Conservation (phyloP, 352 stramenopile genomes). For the Phytophthora uliginosa region DNA sequence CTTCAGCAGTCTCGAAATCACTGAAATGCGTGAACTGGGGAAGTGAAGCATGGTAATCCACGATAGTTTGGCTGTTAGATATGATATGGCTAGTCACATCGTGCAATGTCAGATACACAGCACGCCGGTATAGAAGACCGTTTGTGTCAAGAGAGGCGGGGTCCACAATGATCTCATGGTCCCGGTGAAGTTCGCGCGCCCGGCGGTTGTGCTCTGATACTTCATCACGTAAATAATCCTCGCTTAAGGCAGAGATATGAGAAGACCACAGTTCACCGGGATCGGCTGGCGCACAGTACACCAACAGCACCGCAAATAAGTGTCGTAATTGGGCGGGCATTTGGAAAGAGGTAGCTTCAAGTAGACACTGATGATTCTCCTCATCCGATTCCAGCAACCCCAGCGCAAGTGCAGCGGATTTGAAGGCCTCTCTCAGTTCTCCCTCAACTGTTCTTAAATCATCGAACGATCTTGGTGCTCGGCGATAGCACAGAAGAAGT, state of each 20-base stretch:
- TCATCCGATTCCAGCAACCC: slow-evolving; percentile 4
- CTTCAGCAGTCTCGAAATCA: background rate
- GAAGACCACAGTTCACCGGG: background rate
- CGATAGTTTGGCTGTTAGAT: background rate
- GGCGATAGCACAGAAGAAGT: slow-evolving; percentile 2
- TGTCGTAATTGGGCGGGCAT: slow-evolving; percentile 11
- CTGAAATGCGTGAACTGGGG: background rate
- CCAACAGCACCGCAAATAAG: slow-evolving; percentile 12
- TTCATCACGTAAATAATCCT: background rate
- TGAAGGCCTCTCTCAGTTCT: background rate
- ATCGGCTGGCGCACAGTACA: slow-evolving; percentile 1
- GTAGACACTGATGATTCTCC: slow-evolving; percentile 9
- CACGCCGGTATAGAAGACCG: background rate
- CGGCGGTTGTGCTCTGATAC: background rate
- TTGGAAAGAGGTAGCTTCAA: slow-evolving; percentile 2
- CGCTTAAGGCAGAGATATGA: background rate
- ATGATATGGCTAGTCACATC: background rate
- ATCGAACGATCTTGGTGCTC: background rate
- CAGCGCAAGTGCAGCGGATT: background rate
- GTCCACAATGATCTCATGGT: background rate
- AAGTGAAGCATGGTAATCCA: background rate
- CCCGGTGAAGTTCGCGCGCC: no score
- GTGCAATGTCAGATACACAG: background rate
- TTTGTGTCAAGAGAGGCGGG: background rate
- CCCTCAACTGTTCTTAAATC: slow-evolving; percentile 2